Conservation (phyloP, 495 filamentous ascomycete genomes). For the Neurospora tetrasperma region DNA sequence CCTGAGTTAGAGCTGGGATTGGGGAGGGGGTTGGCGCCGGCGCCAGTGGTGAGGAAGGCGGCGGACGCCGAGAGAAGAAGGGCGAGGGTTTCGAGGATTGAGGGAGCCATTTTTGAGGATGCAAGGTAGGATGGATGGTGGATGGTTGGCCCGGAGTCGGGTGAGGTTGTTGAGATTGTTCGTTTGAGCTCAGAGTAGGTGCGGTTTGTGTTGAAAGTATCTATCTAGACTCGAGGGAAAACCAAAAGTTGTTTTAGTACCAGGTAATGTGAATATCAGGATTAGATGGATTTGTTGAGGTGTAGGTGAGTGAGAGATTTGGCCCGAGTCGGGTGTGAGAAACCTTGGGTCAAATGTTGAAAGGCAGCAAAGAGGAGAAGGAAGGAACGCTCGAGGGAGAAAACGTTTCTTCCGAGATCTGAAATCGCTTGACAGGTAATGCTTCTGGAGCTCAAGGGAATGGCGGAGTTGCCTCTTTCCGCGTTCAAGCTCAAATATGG, state of each 20-base stretch:
- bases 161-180: not conserved
- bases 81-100: not conserved
- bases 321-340: not conserved
- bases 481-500: not conserved
- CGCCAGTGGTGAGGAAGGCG: not conserved
- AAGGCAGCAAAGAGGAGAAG: not conserved
- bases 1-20: not conserved
- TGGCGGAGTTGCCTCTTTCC: not conserved
- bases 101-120: not conserved
- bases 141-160: not conserved
- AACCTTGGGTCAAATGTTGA: not conserved
- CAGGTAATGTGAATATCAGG: not conserved
- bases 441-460: not conserved
- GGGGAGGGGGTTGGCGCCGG: not conserved
- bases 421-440: too few species aligned
- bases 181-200: not conserved
- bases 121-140: not conserved
- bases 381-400: not conserved
- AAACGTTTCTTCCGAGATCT: not conserved
- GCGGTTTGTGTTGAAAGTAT: not conserved
- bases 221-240: not conserved
- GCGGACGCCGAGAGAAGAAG: not conserved
- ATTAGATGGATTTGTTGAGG: not conserved
- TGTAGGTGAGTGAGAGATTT: not conserved
- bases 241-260: not conserved